Conservation (phyloP, 140 eudicot genomes). For the Senecio squalidus region DNA sequence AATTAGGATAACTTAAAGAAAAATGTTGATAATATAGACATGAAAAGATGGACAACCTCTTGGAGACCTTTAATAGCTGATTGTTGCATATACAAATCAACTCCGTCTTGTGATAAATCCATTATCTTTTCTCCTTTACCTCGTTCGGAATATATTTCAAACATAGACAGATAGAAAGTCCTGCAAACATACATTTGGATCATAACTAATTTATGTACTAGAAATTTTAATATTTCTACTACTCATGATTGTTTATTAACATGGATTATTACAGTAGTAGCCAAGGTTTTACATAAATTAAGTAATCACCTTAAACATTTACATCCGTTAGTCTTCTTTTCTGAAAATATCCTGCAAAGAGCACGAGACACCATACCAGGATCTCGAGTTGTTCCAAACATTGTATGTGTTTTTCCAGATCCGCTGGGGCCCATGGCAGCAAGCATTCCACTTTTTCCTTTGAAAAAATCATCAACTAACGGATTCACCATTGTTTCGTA, state of each 20-base stretch:
- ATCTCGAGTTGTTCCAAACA: constrained; percentile 59
- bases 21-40: background rate
- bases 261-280: background rate
- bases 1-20: background rate
- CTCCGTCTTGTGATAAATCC: constrained; percentile 64
- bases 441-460: constrained; percentile 76
- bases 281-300: background rate
- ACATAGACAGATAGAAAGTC: constrained; percentile 62
- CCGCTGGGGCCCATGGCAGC: constrained; percentile 97
- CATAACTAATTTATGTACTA: too few species aligned
- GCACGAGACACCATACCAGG: constrained; percentile 94
- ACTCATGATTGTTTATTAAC: too few species aligned
- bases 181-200: constrained; percentile 40
- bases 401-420: constrained; percentile 84
- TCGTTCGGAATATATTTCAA: constrained; percentile 69
- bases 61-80: constrained; percentile 67
- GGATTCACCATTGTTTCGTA: constrained; percentile 65
- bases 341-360: constrained; percentile 49
- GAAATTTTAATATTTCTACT: background rate
- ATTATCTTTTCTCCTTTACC: constrained; percentile 66
- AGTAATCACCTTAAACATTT: constrained; percentile 40
- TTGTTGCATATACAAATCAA: constrained; percentile 52
- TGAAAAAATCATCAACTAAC: constrained; percentile 60
- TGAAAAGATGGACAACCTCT: constrained; percentile 40
- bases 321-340: constrained; percentile 15